Percentiles rank a stretch among this genome's conserved stretches.
Evolutionary conservation across 768 basidiomycete species (phyloP).

Genomic region (Piloderma croceum): DNA sequence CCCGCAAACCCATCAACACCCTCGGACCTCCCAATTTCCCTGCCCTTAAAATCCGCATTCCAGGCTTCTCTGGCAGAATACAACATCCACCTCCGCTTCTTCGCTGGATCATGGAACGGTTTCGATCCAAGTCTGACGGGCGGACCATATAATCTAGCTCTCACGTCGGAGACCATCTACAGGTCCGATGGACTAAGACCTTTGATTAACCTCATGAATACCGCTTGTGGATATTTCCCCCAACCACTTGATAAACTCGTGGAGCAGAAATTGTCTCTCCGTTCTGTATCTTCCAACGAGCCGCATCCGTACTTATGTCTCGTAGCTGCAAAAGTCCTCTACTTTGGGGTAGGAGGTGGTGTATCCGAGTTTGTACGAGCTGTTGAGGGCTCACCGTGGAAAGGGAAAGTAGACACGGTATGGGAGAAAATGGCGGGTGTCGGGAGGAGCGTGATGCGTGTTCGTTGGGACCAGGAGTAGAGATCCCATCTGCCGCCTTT

Average conservation of each 20-base stretch:
- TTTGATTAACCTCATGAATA: conserved; percentile 49
- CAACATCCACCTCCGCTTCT: conserved; percentile 64
- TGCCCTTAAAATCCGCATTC: conserved; percentile 62
- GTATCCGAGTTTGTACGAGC: conserved; percentile 63
- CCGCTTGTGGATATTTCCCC: conserved; percentile 29
- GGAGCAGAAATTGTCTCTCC: conserved; percentile 2
- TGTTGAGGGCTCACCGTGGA: conserved; percentile 33
- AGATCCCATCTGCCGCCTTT: no score
- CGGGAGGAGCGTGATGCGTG: conserved; percentile 61
- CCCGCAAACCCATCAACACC: conserved; percentile 29
- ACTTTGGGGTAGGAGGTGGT: conserved; percentile 94
- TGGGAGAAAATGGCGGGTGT: conserved; percentile 68
- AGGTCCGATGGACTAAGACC: conserved; percentile 54
- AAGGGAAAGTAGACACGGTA: conserved; percentile 49
- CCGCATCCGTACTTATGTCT: conserved; percentile 49
- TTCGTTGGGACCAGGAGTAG: no score
- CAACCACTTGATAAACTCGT: not conserved
- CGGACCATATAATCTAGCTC: conserved; percentile 58
- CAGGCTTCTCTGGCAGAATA: conserved; percentile 45
- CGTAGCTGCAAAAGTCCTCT: conserved; percentile 86
- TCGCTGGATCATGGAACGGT: conserved; percentile 74
- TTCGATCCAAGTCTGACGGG: conserved; percentile 34
- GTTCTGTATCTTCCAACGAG: not conserved
- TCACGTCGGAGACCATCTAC: conserved; percentile 95
- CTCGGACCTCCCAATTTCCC: conserved; percentile 63